These are phyloP conservation scores for Alnus glutinosa DNA, from an alignment of 306 rosid species.

Conservation along the genomic window DNA sequence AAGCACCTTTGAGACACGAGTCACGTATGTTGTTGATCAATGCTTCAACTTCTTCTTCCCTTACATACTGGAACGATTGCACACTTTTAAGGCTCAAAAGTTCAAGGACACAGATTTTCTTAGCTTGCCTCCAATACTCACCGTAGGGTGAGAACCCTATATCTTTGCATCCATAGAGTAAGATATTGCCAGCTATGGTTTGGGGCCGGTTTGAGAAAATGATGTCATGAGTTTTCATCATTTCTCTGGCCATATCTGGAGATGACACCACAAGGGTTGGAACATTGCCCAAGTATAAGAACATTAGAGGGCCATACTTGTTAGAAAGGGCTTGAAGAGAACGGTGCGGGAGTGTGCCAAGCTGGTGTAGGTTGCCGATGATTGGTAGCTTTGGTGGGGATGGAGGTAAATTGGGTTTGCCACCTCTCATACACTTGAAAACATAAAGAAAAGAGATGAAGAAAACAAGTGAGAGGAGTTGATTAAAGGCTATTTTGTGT, in stretches of 20 bases:
- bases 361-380: constrained; percentile 29
- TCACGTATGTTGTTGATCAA: not conserved
- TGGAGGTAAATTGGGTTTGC: constrained; percentile 9
- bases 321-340: constrained; percentile 13
- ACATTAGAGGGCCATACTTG: constrained; percentile 13
- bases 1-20: not conserved
- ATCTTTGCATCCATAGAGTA: constrained; percentile 27
- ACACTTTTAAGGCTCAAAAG: constrained; percentile 18
- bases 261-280: constrained; percentile 35
- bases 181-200: constrained; percentile 4
- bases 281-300: constrained; percentile 2
- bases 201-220: constrained; percentile 23
- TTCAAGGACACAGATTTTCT: constrained; percentile 8
- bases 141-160: constrained; percentile 3
- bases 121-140: constrained; percentile 27
- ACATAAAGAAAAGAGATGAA: not conserved
- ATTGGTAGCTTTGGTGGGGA: constrained; percentile 22
- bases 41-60: constrained; percentile 16
- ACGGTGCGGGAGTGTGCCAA: constrained; percentile 25
- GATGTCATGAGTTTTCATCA: constrained; percentile 29
- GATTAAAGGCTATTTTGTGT: not conserved
- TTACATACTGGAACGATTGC: not conserved
- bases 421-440: not conserved
- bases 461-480: not conserved
- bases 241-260: constrained; percentile 27